Evolutionary conservation across 2,329 filamentous ascomycete species (phyloP), one percentile per base, ranked within the genome.

Genomic region (Pseudomassariella vexata): DNA sequence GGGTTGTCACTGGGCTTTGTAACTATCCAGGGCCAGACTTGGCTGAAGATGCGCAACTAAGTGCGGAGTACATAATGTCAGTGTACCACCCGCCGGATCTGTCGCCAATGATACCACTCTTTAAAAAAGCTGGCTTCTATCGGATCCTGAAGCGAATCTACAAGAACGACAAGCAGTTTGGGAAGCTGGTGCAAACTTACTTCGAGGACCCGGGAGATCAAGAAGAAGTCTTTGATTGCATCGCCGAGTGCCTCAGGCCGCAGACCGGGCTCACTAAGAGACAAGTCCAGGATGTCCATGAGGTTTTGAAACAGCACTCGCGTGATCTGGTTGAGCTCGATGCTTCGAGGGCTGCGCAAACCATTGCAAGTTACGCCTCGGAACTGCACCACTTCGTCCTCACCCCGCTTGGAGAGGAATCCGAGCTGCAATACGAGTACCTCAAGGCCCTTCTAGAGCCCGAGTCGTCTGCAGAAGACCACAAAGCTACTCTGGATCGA

Each of bases 41-140:
- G 47, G 81, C 82, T 4, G 90, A 95, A 33, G 92, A 98, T 57
- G 94, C 90, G 26, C 89, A 98, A 58, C 73, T 98, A n/a, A 98
- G 92, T 52, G 84, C 85, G 1, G 92, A 98, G 59, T 98, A 98
- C 55, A 65, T 98, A 1, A 68, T 98, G 14, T 96, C 94, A 0
- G 78, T 92, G 5, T 95, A 96, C 52, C 88, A 92, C 34, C 92
- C 94, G 11, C 79, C 90, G 4, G 84, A 95, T 50, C 70, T 92
- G 38, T 69, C 79, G 19, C 70, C 69, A 8, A 65, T 96, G 46
- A 82, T 96, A 38, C 79, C 85, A 0, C 62, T 85, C 1, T 85
- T 96, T 47, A 76, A 79, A 44, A 68, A 79, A 40, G 90, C 92
- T 2, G 76, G 79, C 1, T 98, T 96, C 55, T 94, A 85, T 55